Evolutionary conservation across 345 rosid genomes (phyloP).

Genomic region (Cardamine resedifolia): DNA sequence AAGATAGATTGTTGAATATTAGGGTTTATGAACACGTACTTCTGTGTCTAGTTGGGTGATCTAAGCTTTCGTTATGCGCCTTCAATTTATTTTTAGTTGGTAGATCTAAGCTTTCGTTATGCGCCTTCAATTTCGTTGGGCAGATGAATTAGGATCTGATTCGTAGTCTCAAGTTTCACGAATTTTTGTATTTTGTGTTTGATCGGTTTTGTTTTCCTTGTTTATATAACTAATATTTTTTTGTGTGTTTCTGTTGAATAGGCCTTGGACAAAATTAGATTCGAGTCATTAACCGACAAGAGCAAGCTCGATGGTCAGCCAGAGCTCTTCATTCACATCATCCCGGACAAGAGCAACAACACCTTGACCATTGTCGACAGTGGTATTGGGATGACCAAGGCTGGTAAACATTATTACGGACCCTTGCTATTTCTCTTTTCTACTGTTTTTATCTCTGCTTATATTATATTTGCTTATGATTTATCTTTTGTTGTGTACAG

Average conservation of each 20-base stretch:
- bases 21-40: background rate
- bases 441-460: background rate
- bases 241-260: constrained; percentile 11
- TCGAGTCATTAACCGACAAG: constrained; percentile 84
- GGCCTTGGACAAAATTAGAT: constrained; percentile 85
- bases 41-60: background rate
- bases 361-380: constrained; percentile 68
- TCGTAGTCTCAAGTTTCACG: background rate
- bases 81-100: background rate
- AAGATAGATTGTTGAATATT: background rate
- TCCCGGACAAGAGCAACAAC: constrained; percentile 75
- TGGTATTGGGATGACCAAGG: constrained; percentile 89
- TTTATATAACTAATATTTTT: background rate
- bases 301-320: constrained; percentile 84
- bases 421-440: too few species aligned
- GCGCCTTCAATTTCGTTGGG: background rate
- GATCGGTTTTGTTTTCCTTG: background rate
- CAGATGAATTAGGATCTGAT: background rate
- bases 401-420: constrained; percentile 47
- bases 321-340: constrained; percentile 76
- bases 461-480: background rate
- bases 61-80: background rate
- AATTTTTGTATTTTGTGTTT: background rate
- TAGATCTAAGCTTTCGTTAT: background rate
- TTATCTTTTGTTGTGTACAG: constrained; percentile 24